Evolutionary conservation across 2,329 filamentous ascomycete genomes (phyloP).

Genomic region (Lomentospora prolificans): DNA sequence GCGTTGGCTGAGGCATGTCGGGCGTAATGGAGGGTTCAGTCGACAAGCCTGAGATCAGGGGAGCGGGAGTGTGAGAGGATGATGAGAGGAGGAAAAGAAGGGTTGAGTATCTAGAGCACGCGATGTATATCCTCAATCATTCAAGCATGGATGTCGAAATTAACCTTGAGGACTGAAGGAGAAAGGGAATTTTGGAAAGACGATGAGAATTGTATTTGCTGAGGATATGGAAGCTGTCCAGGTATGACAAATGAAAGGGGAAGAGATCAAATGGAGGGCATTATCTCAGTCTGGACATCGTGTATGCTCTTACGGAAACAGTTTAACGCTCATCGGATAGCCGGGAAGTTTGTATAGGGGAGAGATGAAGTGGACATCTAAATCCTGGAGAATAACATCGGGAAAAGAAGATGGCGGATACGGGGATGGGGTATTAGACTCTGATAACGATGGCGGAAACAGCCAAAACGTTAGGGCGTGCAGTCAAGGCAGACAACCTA

Average conservation of each 20-base stretch:
- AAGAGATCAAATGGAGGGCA: neutral
- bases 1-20: conserved; percentile 53
- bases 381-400: neutral
- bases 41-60: neutral
- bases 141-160: neutral
- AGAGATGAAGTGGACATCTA: neutral
- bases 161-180: neutral
- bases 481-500: neutral
- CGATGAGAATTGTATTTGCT: neutral
- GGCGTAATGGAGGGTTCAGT: neutral
- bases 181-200: neutral
- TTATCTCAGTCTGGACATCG: neutral
- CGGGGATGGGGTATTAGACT: neutral
- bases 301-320: neutral
- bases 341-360: neutral
- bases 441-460: neutral
- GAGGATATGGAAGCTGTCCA: neutral
- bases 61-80: conserved; percentile 3
- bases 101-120: neutral
- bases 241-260: neutral
- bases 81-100: conserved; percentile 5
- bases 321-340: neutral
- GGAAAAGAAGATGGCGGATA: neutral
- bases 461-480: neutral
- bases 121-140: neutral